phyloP scores from a whole-genome alignment of 176 grass and related monocot genomes.

The Eleusine indica region DNA sequence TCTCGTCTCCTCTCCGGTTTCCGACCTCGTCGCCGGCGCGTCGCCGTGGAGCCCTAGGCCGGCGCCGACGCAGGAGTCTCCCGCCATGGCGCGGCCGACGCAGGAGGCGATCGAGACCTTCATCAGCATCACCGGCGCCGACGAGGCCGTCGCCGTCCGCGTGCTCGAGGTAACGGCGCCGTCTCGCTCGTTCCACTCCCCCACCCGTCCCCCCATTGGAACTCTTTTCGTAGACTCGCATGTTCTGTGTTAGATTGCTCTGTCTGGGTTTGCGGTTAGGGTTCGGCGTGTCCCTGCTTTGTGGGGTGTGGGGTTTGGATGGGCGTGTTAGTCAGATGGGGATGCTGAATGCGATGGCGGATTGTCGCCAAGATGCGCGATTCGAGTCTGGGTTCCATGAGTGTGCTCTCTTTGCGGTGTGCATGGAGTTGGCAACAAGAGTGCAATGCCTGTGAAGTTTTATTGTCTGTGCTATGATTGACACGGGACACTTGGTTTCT shows the following conservation, averaged over 20 bases:
- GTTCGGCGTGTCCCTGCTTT: slow-evolving; percentile 10
- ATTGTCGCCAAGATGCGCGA: background rate
- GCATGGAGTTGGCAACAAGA: background rate
- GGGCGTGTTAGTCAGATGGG: background rate
- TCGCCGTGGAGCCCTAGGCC: slow-evolving; percentile 5
- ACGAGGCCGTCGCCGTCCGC: slow-evolving; percentile 63
- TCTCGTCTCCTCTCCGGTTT: slow-evolving; percentile 19
- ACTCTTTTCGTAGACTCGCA: background rate
- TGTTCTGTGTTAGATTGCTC: background rate
- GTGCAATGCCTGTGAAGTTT: slow-evolving; percentile 27
- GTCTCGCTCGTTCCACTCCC: background rate
- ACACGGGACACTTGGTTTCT: background rate
- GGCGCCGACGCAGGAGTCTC: background rate
- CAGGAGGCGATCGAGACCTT: slow-evolving; percentile 89
- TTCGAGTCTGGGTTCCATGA: background rate
- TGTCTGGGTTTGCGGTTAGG: slow-evolving; percentile 19
- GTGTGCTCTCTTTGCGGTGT: background rate
- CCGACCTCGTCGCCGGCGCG: slow-evolving; percentile 20
- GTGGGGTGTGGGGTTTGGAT: background rate
- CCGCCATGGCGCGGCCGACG: slow-evolving; percentile 54
- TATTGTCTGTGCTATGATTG: background rate
- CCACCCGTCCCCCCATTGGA: background rate
- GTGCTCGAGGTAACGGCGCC: slow-evolving; percentile 75
- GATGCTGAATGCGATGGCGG: slow-evolving; percentile 13
- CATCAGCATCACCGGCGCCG: slow-evolving; percentile 75